Percentiles rank a stretch among this genome's conserved stretches.
phyloP scores from a whole-genome alignment of 2,329 filamentous ascomycete species.

The Cladosporium sp. region DNA sequence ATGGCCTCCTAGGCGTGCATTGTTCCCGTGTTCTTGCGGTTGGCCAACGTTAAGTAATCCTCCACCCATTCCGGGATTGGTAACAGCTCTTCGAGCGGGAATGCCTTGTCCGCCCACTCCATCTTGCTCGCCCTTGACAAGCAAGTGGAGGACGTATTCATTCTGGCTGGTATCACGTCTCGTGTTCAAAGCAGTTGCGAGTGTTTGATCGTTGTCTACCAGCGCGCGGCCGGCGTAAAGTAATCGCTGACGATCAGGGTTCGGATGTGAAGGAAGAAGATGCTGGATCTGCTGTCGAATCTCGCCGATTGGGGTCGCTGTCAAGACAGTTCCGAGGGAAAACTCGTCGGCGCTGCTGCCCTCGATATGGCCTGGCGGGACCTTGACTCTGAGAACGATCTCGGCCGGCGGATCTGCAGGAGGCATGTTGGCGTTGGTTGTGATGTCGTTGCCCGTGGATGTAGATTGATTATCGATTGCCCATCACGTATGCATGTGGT shows the following conservation, averaged over 20 bases:
- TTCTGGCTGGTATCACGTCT: conserved; percentile 49
- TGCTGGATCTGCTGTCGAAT: conserved; percentile 57
- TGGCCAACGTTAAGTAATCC: conserved; percentile 1
- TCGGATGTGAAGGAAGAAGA: conserved; percentile 50
- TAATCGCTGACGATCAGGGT: conserved; percentile 54
- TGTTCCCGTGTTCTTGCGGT: conserved; percentile 6
- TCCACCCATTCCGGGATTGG: conserved; percentile 14
- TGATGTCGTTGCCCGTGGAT: background rate
- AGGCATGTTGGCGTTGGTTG: conserved; percentile 26
- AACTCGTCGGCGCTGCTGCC: conserved; percentile 32
- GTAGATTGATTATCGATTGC: background rate
- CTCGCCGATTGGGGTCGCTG: conserved; percentile 50
- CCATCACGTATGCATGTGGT: background rate
- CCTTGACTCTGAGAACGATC: conserved; percentile 37
- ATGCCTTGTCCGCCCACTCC: background rate
- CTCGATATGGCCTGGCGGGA: conserved; percentile 36
- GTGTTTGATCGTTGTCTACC: conserved; percentile 49
- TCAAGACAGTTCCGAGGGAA: conserved; percentile 31
- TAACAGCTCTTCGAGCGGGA: conserved; percentile 18
- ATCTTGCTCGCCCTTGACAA: conserved; percentile 31
- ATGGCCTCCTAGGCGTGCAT: background rate
- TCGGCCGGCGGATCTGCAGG: conserved; percentile 34
- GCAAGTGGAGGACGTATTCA: conserved; percentile 39
- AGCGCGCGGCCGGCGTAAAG: conserved; percentile 61
- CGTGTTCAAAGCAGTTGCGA: conserved; percentile 54